Base-by-base conservation (phyloP, 2,329 filamentous ascomycete species). In the Penicillium paneum region DNA sequence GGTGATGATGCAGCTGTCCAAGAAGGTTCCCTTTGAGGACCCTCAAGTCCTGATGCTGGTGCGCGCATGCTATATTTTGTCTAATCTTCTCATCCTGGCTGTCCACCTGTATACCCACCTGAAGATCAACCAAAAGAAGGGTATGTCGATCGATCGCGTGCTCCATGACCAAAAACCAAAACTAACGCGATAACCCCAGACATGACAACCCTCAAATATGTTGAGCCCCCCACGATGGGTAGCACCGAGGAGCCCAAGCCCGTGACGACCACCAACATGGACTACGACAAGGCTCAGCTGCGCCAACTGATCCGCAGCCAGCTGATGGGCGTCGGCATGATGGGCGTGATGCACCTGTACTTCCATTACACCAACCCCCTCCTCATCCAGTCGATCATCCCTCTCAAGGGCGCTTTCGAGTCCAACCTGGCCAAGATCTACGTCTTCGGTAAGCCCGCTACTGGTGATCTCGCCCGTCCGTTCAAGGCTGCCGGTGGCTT, bases 301-400 rank as follows among this genome's bases (percentile, higher is more conserved):
- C 89, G 89, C 78, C 81, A 84, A 62, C 83, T 91, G 63, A 90
- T 93, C 83, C 94, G 94, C 76, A 84, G 87, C 62, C 93, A 97
- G 80, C 79, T 95, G 69, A 97, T 96, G 90, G 94, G 94, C 57
- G 82, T 99, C 55, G 92, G 84, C 75, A 99, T 99, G 92, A 97
- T 99, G 93, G 86, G 78, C 59, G 90, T 97, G 71, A 97, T 99
- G 93, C 94, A 99, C 80, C 64, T 99, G 59, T 99, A 97, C 86
- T 89, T 99, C 83, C 92, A 97, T 77, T 99, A 97, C 87, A 97
- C 92, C 80, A 99, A 97, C 86, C 94, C 94, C 39, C 89, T 99
- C 48, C 81, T 97, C 70, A 96, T 99, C 80, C 94, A 99, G 85
- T 95, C 89, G 75, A 96, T 99, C 79, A 94, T 99, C 72, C 94